Base-by-base conservation (phyloP, 2,329 filamentous ascomycete genomes). In the Diplocarpon rosae region DNA sequence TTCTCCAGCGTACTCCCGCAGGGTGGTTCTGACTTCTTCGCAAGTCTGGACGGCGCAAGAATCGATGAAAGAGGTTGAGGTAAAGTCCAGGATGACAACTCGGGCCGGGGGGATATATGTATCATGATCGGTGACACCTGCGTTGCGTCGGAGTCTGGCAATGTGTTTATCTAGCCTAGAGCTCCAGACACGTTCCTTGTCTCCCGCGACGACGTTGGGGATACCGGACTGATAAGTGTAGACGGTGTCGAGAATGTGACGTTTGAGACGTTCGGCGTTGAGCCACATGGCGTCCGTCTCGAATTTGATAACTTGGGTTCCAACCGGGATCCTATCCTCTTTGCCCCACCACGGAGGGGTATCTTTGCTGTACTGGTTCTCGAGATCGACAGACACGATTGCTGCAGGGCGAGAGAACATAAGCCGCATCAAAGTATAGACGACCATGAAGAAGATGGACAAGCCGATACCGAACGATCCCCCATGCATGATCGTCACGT, bases 401-500 rank as follows among this genome's bases (percentile, higher is more conserved):
- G 31, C 29, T 14, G 39, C 38, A n/a, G 49, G 40, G 9, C 39
- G 38, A 2, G 51, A 52, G 35, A 52, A 55, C 45, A 53, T 52
- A 17, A 45, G 24, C 15, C 51, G 49, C 35, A 55, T 36, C 14
- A 53, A 16, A 3, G 51, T 53, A 33, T 53, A 53, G 17, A 45
- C 9, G n/a, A 47, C 33, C 42, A 48, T 47, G 39, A 53, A 48
- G 14, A 39, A 15, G 13, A 55, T 5, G 9, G 49, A 49, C 2
- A 38, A 16, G 5, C 37, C 42, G n/a, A 53, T 41, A 10, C 78
- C 78, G 30, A 75, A 67, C 52, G 80, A 75, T 1, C 73, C 75
- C 0, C 70, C 73, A 1, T 73, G 70, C 53, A 81, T 79, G 9
- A 82, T 68, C 0, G 76, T 77, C 2, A 81, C 66, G 72, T 78